phyloP scores from a whole-genome alignment of 75 land plant species.

The Picea glauca region DNA sequence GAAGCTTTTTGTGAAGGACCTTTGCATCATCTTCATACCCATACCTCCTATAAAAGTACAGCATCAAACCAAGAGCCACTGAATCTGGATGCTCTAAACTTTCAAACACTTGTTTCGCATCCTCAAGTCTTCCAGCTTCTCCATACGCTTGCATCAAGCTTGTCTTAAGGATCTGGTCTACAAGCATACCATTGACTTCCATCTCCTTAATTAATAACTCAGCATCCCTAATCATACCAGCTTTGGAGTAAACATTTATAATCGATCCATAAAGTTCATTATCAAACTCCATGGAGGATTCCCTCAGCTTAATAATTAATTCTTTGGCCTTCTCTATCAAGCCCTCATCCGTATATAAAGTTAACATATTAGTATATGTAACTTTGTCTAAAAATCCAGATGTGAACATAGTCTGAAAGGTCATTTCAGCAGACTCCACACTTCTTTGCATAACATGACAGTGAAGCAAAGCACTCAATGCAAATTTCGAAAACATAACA shows the following conservation, averaged over 20 bases:
- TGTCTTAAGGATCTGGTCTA: conserved; percentile 44
- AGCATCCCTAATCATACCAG: conserved; percentile 49
- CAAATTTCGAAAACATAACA: conserved; percentile 46
- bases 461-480: conserved; percentile 59
- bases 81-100: conserved; percentile 39
- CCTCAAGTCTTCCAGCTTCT: conserved; percentile 21
- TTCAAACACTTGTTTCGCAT: conserved; percentile 28
- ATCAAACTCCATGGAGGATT: conserved; percentile 52
- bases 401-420: conserved; percentile 54
- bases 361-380: conserved; percentile 66
- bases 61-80: conserved; percentile 37
- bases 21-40: conserved; percentile 26
- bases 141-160: conserved; percentile 45
- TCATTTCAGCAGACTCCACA: conserved; percentile 56
- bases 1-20: conserved; percentile 26
- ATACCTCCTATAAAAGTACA: conserved; percentile 37
- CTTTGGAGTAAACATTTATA: conserved; percentile 58
- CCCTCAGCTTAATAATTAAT: conserved; percentile 47
- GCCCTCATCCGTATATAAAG: conserved; percentile 48
- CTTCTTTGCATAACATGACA: conserved; percentile 63
- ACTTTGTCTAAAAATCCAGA: conserved; percentile 55
- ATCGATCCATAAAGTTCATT: conserved; percentile 56
- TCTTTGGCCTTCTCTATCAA: conserved; percentile 58
- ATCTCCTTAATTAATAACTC: conserved; percentile 57
- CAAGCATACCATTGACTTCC: conserved; percentile 25